Percentiles rank a stretch among this genome's conserved stretches.
phyloP scores from a whole-genome alignment of 108 stramenopile genomes.

The Cyclotella atomus region DNA sequence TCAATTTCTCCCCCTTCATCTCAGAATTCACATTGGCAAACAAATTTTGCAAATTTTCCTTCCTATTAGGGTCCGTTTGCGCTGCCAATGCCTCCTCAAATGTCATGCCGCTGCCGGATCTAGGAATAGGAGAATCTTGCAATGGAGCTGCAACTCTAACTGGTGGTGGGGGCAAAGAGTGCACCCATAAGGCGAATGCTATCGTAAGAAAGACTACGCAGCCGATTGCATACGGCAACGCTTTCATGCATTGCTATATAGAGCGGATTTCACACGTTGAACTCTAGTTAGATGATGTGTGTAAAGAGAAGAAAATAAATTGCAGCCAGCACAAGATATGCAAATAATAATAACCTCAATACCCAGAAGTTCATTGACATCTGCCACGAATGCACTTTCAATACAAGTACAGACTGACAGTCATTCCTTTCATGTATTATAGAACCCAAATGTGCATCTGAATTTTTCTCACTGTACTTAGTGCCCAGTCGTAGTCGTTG shows the following conservation, averaged over 20 bases:
- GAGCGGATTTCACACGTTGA: background rate
- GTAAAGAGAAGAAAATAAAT: background rate
- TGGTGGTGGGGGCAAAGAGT: constrained; percentile 25
- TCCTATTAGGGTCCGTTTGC: background rate
- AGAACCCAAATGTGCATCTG: too few relatives aligned
- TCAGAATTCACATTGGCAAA: background rate
- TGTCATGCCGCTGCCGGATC: constrained; percentile 1
- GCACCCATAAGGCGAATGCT: constrained; percentile 23
- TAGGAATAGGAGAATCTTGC: background rate
- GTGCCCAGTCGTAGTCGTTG: too few relatives aligned
- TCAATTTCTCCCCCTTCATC: constrained; percentile 11
- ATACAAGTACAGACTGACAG: too few relatives aligned
- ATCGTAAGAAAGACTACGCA: constrained; percentile 11
- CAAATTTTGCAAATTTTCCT: constrained; percentile 1
- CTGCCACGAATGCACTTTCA: too few relatives aligned
- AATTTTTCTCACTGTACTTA: too few relatives aligned
- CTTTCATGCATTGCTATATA: constrained; percentile 25
- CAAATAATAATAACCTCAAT: too few relatives aligned
- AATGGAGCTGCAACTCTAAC: background rate
- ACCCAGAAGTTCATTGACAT: too few relatives aligned
- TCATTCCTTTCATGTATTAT: too few relatives aligned
- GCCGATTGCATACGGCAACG: constrained; percentile 22
- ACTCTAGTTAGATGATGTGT: background rate
- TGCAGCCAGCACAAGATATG: too few relatives aligned
- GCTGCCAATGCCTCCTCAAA: constrained; percentile 10